A percentile compares a stretch with the other conserved stretches of the same genome.
phyloP scores from a whole-genome alignment of 768 basidiomycete species.

The Asterophora lycoperdoides region DNA sequence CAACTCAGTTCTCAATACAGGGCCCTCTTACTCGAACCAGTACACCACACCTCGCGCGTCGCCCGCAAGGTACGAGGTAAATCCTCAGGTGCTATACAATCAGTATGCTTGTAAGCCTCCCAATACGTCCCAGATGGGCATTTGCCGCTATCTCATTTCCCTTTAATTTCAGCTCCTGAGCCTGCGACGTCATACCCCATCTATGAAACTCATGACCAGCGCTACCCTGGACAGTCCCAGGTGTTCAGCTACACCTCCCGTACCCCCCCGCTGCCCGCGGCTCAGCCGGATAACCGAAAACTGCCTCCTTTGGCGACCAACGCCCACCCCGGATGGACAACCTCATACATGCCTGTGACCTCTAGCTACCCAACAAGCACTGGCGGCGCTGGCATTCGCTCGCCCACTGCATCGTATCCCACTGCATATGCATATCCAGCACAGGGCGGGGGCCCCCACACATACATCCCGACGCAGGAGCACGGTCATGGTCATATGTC shows the following conservation, averaged over 20 bases:
- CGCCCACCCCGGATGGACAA: conserved; percentile 46
- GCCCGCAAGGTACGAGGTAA: conserved; percentile 56
- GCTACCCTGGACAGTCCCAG: conserved; percentile 44
- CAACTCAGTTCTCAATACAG: conserved; percentile 56
- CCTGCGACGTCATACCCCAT: conserved; percentile 42
- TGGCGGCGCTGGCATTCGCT: conserved; percentile 47
- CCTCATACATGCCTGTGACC: conserved; percentile 29
- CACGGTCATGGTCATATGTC: conserved; percentile 23
- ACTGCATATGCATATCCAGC: conserved; percentile 47
- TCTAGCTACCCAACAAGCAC: conserved; percentile 16
- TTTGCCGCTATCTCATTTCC: conserved; percentile 33
- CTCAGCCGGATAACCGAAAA: conserved; percentile 50
- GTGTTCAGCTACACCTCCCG: conserved; percentile 48
- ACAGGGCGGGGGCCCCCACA: conserved; percentile 32
- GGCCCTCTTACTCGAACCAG: conserved; percentile 54
- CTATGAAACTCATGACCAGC: conserved; percentile 53
- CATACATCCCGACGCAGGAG: conserved; percentile 35
- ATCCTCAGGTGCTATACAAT: conserved; percentile 40
- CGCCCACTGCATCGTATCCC: conserved; percentile 62
- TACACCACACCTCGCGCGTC: conserved; percentile 62
- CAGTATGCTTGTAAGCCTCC: conserved; percentile 37
- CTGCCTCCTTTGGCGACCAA: conserved; percentile 53
- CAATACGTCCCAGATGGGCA: conserved; percentile 12
- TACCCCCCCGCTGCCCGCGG: conserved; percentile 43
- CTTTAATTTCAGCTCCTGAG: conserved; percentile 39